Evolutionary conservation across 2,329 filamentous ascomycete species (phyloP), one percentile per base, ranked within the genome.

Genomic region (Zalaria obscura): DNA sequence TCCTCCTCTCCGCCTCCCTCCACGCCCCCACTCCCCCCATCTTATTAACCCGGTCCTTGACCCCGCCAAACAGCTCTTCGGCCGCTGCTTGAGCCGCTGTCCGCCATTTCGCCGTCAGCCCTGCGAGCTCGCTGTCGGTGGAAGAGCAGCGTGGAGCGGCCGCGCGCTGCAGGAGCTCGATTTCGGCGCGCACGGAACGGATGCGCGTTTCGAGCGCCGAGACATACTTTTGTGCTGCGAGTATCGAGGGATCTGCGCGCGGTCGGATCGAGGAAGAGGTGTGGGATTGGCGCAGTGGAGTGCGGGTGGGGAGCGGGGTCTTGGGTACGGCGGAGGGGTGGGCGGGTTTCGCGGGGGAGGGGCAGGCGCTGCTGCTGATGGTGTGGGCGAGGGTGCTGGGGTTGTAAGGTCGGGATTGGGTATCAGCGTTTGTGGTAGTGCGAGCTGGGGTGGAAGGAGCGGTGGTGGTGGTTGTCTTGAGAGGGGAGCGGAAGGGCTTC

Each of bases 401-500:
- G 3, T 44, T 45, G 43, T 55, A 56, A 32, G 29, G 29, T 32
- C 29, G 7, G 7, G 29, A 32, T n/a, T 7, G 29, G 7, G 29
- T 32, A 50, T 25, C n/a, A 38, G 18, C 31, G 36, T 48, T 50
- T 34, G 39, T 40, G 8, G 41, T 44, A 40, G 41, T 49, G 27
- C 40, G 36, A 40, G 41, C 40, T 39, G 44, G 46, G 35, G 45
- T 45, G 11, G 49, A 39, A 33, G 49, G 48, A 32, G 29, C 29
- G 10, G 45, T 39, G 40, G n/a, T 48, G 28, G 36, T 50, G 50
- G 66, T 63, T 32, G 65, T 69, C 49, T 70, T 73, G 46, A 81
- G 70, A 9, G 80, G 81, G 36, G 81, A 84, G 49, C 79, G 78
- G 63, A 86, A 86, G 0, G 81, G 81, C 54, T 78, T 81, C 47